Evolutionary conservation across 768 basidiomycete genomes (phyloP).

Genomic region (Floccularia luteovirens): DNA sequence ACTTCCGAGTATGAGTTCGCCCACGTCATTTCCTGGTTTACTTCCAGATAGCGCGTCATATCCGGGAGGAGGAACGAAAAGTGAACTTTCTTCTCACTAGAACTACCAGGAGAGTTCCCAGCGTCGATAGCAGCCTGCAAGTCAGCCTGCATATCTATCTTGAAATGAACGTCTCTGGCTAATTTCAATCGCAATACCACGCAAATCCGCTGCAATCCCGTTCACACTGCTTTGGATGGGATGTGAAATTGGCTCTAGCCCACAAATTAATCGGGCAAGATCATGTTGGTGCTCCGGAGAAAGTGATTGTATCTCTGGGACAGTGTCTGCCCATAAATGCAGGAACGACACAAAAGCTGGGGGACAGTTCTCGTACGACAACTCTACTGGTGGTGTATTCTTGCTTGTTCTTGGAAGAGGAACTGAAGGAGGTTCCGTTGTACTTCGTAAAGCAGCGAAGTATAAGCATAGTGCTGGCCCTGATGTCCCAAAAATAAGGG

Average conservation of each 20-base stretch:
- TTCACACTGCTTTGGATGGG: slow-evolving; percentile 34
- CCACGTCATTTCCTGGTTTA: too few relatives aligned
- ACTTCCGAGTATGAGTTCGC: too few relatives aligned
- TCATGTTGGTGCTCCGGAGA: slow-evolving; percentile 67
- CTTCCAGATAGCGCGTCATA: slow-evolving; percentile 51
- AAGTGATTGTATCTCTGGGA: slow-evolving; percentile 57
- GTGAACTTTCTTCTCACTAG: slow-evolving; percentile 38
- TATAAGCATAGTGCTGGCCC: slow-evolving; percentile 81
- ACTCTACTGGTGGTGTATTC: slow-evolving; percentile 38
- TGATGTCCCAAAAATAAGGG: slow-evolving; percentile 14
- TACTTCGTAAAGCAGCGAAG: slow-evolving; percentile 74
- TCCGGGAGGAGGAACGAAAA: slow-evolving; percentile 65
- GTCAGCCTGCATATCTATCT: slow-evolving; percentile 64
- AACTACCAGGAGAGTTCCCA: slow-evolving; percentile 25
- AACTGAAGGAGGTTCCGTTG: slow-evolving; percentile 72
- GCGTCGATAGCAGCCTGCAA: slow-evolving; percentile 76
- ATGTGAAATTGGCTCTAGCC: slow-evolving; percentile 37
- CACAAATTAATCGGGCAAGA: slow-evolving; percentile 75
- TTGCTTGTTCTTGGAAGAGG: slow-evolving; percentile 60
- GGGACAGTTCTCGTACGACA: slow-evolving; percentile 66
- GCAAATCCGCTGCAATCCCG: slow-evolving; percentile 73
- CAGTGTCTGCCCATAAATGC: slow-evolving; percentile 61
- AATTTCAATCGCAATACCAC: slow-evolving; percentile 83
- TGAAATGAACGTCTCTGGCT: slow-evolving; percentile 81
- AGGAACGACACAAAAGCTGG: slow-evolving; percentile 61